Evolutionary conservation across 441 rosid genomes (phyloP), one percentile per base, ranked within the genome.

Genomic region (Populus hybrid): DNA sequence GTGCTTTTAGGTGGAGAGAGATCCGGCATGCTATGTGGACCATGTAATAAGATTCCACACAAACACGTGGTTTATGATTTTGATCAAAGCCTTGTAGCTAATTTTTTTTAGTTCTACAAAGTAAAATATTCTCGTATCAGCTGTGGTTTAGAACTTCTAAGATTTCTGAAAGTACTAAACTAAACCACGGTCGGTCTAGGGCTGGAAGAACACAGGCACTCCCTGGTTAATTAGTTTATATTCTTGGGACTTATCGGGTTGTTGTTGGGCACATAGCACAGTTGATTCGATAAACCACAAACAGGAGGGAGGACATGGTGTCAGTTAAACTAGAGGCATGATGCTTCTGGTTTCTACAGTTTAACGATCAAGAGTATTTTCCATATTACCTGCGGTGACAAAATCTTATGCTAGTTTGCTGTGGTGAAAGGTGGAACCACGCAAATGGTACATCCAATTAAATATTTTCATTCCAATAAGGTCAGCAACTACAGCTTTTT

Each of bases 61-160:
- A 23, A 23, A 63, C 80, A 77, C 80, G 80, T 77, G 75, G 76
- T 23, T 28, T 64, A 6, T 64, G 31, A 61, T 70, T 70, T 16
- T 59, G 64, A 61, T 61, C 24, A 56, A 18, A 33, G 36, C 7
- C 7, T 33, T 33, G 36, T 33, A 33, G 36, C 36, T 33, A 33
- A 6, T 33, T 33, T 42, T 21, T 16, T 77, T 40, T 16, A 33
- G 23, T 16, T 31, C 20, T 24, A 24, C 50, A 3, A 40, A 40
- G 50, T 40, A 40, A 10, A 40, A 10, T 40, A 40, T 40, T 12
- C 50, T 40, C 50, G 50, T 3, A 40, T 10, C 14, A 40, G 50
- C 50, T 11, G 3, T 8, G 1, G 50, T 26, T 38, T 65, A 18
- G 16, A 14, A 3, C 18, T 45, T 20, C 7, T 28, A 23, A 64